Evolutionary conservation across 257 asterid species (phyloP), one percentile per base, ranked within the genome.

Genomic region (Phtheirospermum japonicum): DNA sequence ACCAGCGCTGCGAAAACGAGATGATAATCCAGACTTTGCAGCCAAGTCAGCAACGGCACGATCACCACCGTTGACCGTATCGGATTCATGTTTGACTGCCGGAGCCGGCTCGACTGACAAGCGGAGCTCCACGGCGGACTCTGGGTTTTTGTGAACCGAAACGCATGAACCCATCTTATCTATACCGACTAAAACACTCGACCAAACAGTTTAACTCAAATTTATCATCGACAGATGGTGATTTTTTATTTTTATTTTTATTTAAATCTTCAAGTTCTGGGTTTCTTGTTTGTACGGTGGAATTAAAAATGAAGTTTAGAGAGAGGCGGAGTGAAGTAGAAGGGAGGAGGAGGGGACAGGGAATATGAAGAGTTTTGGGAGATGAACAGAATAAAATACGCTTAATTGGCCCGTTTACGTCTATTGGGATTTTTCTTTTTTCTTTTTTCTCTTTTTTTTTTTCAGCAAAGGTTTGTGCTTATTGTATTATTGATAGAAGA

Each of bases 51-150:
- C 73, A 17, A 37, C 71, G 7, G 67, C 16, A 61, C 49, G 40
- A 61, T 49, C 67, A 0, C 16, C 71, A 11, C 58, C 75, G 72
- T 56, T 68, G 68, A 67, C 59, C 39, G 32, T 14, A 6, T 63
- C 64, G 61, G 75, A 33, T 20, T 67, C 68, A 11, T 60, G 75
- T 67, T 81, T 83, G 65, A 72, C 70, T 1, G 80, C 83, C 20
- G 89, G 75, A 0, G 84, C 76, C 58, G 45, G 73, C 43, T 68
- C 74, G 16, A 72, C 61, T 34, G 82, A 76, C 7, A 78, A 53
- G 33, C 66, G 64, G 36, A 73, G 62, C 59, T 80, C 78, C 73
- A 68, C 46, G 57, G 80, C 79, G 51, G 94, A 70, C 1, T 74
- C 78, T 2, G 82, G 53, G 51, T 67, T 68, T 36, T 32, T 71